phyloP scores from a whole-genome alignment of 1,284 basidiomycete species.

The Rhodotorula sp. region DNA sequence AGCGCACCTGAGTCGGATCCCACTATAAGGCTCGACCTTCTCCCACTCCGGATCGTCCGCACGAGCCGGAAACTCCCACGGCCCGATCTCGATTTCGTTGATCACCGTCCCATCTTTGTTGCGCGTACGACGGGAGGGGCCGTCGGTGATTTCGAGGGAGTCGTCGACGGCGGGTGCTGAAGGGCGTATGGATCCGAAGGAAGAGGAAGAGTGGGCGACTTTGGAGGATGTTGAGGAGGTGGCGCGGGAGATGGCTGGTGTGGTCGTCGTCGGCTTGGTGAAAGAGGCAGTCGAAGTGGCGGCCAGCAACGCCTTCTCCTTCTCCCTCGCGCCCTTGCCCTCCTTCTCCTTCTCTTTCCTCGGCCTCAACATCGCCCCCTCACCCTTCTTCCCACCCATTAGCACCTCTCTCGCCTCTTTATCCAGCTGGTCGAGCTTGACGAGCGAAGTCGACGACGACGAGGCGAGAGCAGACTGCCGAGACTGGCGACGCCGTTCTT shows the following conservation, averaged over 20 bases:
- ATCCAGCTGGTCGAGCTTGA: neutral
- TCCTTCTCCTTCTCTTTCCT: neutral
- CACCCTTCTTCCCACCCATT: neutral
- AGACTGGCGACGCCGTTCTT: neutral
- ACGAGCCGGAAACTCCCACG: constrained; percentile 63
- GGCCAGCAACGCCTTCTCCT: neutral
- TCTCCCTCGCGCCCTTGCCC: neutral
- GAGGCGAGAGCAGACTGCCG: too few relatives aligned
- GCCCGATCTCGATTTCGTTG: constrained; percentile 71
- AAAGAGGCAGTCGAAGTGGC: neutral
- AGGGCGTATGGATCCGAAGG: neutral
- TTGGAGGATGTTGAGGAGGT: neutral
- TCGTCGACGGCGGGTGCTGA: constrained; percentile 23
- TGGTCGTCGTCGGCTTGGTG: neutral
- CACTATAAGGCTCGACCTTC: constrained; percentile 79
- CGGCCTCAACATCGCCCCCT: neutral
- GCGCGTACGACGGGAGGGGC: constrained; percentile 48
- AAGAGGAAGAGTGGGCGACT: neutral
- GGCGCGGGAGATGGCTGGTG: neutral
- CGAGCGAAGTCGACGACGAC: too few relatives aligned
- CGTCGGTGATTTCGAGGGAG: constrained; percentile 28
- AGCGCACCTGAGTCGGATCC: constrained; percentile 74
- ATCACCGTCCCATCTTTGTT: constrained; percentile 69
- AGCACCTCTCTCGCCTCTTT: neutral
- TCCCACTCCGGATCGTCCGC: constrained; percentile 70